Percentiles rank a stretch among this genome's conserved stretches.
Evolutionary conservation across 306 rosid species (phyloP).

Genomic region (Calophaca sinica): DNA sequence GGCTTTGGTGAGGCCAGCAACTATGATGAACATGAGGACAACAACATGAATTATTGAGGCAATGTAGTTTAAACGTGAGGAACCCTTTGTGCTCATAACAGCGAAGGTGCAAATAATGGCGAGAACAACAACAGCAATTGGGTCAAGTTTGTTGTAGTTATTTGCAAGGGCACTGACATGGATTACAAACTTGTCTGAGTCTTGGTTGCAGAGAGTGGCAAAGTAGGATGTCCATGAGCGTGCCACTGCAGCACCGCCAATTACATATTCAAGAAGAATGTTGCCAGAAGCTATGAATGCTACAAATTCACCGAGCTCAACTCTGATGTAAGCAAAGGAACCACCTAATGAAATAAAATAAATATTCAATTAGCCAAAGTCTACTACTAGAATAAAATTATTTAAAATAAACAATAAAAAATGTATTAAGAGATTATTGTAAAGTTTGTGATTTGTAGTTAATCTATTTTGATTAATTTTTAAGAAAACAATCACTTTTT

Average conservation of each 20-base stretch:
- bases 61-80: constrained; percentile 73
- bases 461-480: too few relatives aligned
- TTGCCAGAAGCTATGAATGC: constrained; percentile 86
- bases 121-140: constrained; percentile 59
- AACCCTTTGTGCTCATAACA: constrained; percentile 65
- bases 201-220: constrained; percentile 75
- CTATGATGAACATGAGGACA: constrained; percentile 66
- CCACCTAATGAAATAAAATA: constrained; percentile 56
- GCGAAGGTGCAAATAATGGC: constrained; percentile 47
- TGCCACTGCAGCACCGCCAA: constrained; percentile 75
- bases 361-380: not conserved
- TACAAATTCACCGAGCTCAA: constrained; percentile 81
- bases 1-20: constrained; percentile 72
- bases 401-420: too few relatives aligned
- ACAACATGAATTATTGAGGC: constrained; percentile 64
- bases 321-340: constrained; percentile 84
- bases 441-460: too few relatives aligned
- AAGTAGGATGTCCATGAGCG: constrained; percentile 94
- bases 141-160: constrained; percentile 58
- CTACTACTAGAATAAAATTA: too few relatives aligned
- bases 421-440: too few relatives aligned
- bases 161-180: constrained; percentile 21
- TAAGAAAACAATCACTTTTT: too few relatives aligned
- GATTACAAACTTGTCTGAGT: constrained; percentile 65
- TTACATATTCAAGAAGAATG: constrained; percentile 74